Evolutionary conservation across 176 grass and related monocot genomes (phyloP), one percentile per base, ranked within the genome.

Genomic region (Cenchrus fungigraminus): DNA sequence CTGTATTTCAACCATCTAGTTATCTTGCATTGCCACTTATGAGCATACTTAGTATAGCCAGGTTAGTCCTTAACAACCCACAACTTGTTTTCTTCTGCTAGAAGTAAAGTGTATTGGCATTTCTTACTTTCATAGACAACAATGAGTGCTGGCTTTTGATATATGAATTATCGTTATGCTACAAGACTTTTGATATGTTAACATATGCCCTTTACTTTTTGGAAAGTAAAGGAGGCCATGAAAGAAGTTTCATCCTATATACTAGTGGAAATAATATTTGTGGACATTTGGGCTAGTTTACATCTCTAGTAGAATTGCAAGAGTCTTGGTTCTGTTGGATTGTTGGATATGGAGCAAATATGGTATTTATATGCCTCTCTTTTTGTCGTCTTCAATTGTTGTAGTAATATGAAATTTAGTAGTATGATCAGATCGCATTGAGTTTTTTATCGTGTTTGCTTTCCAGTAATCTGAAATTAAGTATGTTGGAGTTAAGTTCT

Each of bases 21-120:
- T 99, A 96, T 81, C 86, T 99, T 86, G 82, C 93, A 8, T 91
- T 99, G 60, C 97, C 97, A 85, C 94, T 99, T 62, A 91, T 91
- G 91, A 96, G 97, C 88, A 91, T 99, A 89, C 93, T 99, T 82
- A 96, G 91, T 87, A 96, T 99, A 87, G 97, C 97, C 83, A 93
- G 97, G 97, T 94, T 89, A 88, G 74, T 81, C 16, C 65, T 49
- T 84, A 77, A 77, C 65, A 79, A 49, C 69, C 76, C 54, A 83
- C 25, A 29, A 53, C 58, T 63, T 85, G 57, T 56, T 2, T 86
- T 68, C 45, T 17, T 76, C 67, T 61, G 42, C 62, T 68, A 49
- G 66, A 76, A 80, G 55, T 76, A 69, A 89, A 77, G 52, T 67
- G 69, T 53, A 54, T 19, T 9, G 3, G 12, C 19, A 74, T 14